phyloP scores from a whole-genome alignment of 2,329 filamentous ascomycete species.

The Aspergillus sp. region DNA sequence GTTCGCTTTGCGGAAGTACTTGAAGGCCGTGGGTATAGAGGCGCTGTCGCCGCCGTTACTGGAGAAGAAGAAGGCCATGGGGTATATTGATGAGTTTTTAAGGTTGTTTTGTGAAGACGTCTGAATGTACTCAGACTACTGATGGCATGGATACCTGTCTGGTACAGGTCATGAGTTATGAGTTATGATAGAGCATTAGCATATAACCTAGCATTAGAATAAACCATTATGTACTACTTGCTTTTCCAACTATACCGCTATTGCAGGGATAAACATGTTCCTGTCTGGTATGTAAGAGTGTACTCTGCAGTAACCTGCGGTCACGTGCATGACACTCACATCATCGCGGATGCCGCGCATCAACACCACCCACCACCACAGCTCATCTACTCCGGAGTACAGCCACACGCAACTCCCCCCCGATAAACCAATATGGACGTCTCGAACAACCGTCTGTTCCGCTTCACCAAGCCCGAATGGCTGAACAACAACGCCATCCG shows the following conservation, averaged over 20 bases:
- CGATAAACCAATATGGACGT: conserved; percentile 26
- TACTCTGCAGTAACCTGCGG: neutral
- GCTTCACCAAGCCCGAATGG: conserved; percentile 59
- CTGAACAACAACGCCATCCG: conserved; percentile 57
- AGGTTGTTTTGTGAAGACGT: conserved; percentile 35
- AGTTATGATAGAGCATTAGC: conserved; percentile 9
- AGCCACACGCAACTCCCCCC: neutral
- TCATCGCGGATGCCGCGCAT: conserved; percentile 8
- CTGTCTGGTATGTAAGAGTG: neutral
- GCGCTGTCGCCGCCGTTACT: conserved; percentile 16
- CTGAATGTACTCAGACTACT: conserved; percentile 5
- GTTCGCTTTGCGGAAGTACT: conserved; percentile 35
- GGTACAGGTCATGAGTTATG: conserved; percentile 14
- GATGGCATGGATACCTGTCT: conserved; percentile 2
- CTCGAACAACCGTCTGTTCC: conserved; percentile 53
- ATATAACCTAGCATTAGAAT: neutral
- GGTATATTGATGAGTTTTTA: conserved; percentile 34
- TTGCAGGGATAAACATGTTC: too few relatives aligned
- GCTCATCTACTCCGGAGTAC: neutral
- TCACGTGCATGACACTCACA: conserved; percentile 3
- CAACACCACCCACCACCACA: neutral
- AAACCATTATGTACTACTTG: neutral
- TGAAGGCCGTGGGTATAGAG: conserved; percentile 16
- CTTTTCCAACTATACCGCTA: too few relatives aligned
- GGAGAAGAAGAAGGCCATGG: conserved; percentile 33